These are phyloP conservation scores for Alternaria atra DNA, from an alignment of 2,329 filamentous ascomycete species.

Conservation along the genomic window DNA sequence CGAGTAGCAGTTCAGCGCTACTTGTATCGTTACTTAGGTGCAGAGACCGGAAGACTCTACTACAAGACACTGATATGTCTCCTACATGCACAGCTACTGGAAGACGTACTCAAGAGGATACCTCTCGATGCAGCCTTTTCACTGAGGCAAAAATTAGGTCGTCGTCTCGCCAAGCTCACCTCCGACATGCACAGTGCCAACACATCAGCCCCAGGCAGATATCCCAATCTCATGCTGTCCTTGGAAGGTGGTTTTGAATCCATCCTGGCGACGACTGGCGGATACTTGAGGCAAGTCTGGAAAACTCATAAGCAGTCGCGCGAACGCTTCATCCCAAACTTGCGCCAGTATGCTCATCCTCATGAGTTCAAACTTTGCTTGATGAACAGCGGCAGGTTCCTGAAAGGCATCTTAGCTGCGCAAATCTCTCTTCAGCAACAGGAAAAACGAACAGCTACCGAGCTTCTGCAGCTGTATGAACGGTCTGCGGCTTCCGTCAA, in stretches of 20 bases:
- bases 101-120: conserved; percentile 46
- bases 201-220: background rate
- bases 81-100: conserved; percentile 59
- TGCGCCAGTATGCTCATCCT: conserved; percentile 51
- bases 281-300: conserved; percentile 35
- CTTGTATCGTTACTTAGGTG: conserved; percentile 55
- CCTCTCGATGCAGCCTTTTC: conserved; percentile 50
- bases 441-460: conserved; percentile 5
- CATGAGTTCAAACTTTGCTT: conserved; percentile 32
- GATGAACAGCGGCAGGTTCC: conserved; percentile 23
- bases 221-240: conserved; percentile 2
- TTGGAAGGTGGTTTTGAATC: conserved; percentile 23
- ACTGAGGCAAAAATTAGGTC: conserved; percentile 64
- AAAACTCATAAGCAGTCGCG: conserved; percentile 27
- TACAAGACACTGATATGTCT: conserved; percentile 68
- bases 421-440: background rate
- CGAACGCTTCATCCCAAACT: conserved; percentile 52
- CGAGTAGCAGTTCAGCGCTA: conserved; percentile 66
- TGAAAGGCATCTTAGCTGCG: conserved; percentile 10
- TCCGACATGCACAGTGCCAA: conserved; percentile 37
- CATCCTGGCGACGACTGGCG: conserved; percentile 19
- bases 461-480: conserved; percentile 29
- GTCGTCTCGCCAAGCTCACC: conserved; percentile 67
- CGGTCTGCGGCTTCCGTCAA: conserved; percentile 17
- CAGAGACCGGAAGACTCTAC: conserved; percentile 55